A percentile compares a stretch with the other conserved stretches of the same genome.
phyloP scores from a whole-genome alignment of 768 basidiomycete genomes.

The Tylopilus felleus region DNA sequence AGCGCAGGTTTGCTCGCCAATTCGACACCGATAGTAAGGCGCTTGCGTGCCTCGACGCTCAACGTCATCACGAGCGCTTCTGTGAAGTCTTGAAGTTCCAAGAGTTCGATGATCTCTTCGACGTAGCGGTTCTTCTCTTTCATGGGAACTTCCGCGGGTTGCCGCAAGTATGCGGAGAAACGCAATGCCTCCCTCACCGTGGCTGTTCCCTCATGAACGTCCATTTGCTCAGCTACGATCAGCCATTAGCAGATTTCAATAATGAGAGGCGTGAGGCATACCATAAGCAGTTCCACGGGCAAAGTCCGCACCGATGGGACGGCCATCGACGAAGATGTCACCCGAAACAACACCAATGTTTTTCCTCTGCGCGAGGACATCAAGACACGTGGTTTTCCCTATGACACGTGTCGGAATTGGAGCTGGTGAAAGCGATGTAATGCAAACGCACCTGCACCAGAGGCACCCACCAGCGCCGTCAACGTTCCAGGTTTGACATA shows the following conservation, averaged over 20 bases:
- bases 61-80: constrained; percentile 78
- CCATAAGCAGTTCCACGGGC: constrained; percentile 76
- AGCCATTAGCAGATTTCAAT: constrained; percentile 22
- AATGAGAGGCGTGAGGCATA: constrained; percentile 28
- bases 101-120: constrained; percentile 78
- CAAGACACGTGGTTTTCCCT: constrained; percentile 76
- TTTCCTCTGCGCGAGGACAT: constrained; percentile 70
- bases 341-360: constrained; percentile 66
- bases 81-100: constrained; percentile 79
- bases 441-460: constrained; percentile 57
- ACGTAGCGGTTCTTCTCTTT: constrained; percentile 79
- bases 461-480: constrained; percentile 86
- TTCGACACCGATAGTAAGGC: constrained; percentile 89
- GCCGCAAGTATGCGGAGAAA: constrained; percentile 82
- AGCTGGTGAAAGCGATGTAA: constrained; percentile 4
- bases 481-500: constrained; percentile 86
- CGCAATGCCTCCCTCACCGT: constrained; percentile 84
- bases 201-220: constrained; percentile 77
- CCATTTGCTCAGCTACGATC: constrained; percentile 71
- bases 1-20: constrained; percentile 65
- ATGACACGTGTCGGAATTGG: constrained; percentile 15
- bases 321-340: constrained; percentile 63
- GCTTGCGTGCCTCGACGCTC: constrained; percentile 70
- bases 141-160: constrained; percentile 61
- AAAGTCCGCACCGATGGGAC: constrained; percentile 56